These are phyloP conservation scores for Eucalyptus microcorys DNA, from an alignment of 345 rosid genomes.

Conservation along the genomic window DNA sequence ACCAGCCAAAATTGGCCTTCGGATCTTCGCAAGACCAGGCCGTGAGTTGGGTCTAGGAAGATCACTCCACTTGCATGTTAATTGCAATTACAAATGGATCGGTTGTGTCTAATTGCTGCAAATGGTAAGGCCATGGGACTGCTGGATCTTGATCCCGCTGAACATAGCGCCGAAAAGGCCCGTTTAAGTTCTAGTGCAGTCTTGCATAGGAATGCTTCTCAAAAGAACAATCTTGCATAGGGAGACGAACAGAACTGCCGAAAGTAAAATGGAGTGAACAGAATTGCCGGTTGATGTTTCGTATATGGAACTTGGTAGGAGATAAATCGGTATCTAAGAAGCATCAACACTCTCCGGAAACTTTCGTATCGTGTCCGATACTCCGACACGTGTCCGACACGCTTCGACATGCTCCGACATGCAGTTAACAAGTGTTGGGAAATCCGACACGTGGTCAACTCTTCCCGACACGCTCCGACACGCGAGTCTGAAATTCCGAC, in stretches of 20 bases:
- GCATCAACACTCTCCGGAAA: no score
- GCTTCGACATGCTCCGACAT: no score
- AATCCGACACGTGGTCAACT: no score
- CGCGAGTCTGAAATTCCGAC: no score
- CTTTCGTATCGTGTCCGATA: no score
- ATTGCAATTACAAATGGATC: neutral
- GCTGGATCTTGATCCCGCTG: neutral
- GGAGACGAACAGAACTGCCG: neutral
- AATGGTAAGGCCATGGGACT: neutral
- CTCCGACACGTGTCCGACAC: no score
- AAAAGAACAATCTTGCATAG: neutral
- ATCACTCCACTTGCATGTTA: neutral
- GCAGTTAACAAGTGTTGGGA: no score
- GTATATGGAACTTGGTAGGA: neutral
- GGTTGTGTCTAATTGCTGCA: neutral
- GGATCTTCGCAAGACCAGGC: neutral
- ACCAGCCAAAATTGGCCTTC: neutral
- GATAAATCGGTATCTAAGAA: neutral
- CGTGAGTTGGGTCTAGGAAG: neutral
- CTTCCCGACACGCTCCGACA: no score
- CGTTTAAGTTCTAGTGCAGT: neutral
- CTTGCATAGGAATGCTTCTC: neutral
- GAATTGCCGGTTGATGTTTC: neutral
- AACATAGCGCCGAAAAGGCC: neutral
- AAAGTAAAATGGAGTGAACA: neutral